Base-by-base conservation (phyloP, 768 basidiomycete species). In the Agaricus subrufescens region DNA sequence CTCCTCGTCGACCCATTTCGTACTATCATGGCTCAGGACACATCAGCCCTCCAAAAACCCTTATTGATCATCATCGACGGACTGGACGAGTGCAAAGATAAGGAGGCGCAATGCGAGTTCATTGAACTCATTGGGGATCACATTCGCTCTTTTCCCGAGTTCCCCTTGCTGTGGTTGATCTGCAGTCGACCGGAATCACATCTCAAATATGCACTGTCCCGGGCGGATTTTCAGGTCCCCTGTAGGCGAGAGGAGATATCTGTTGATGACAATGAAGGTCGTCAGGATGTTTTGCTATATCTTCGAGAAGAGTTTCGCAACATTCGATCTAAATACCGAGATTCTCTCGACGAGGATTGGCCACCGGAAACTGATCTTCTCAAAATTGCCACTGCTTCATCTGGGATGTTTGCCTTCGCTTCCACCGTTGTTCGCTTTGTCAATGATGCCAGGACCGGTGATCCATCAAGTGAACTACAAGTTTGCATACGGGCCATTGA, bases 151-250 rank as follows among this genome's bases (percentile, higher is more conserved):
- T 8, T 44, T 25, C 43, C 15, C 2, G 15, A 44, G 15, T 44
- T 25, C 43, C 43, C 43, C 23, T 19, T 44, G 15, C 50, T 51
- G 3, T 51, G 50, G 50, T 40, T 51, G 50, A 51, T 51, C 15
- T 40, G 23, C 23, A 51, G 50, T 42, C 50, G 38, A 11, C 50
- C 38, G 11, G 50, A 51, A n/a, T 51, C 25, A 40, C 50, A 51
- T 23, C 40, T 51, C 3, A 40, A 43, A 14, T 42, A 23, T 25
- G 10, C 43, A 14, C 23, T 51, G 11, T 12, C 23, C 11, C 23
- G 30, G 40, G 10, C 38, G 10, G 50, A 51, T 12, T 51, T 40
- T 27, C 23, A 40, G 15, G 15, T 43, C 12, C 4, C 8, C 10
- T 51, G 40, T 37, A 40, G 14, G 30, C 23, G 38, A 7, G 50